phyloP scores from a whole-genome alignment of 2,329 filamentous ascomycete species.

The Tolypocladium nubicola region DNA sequence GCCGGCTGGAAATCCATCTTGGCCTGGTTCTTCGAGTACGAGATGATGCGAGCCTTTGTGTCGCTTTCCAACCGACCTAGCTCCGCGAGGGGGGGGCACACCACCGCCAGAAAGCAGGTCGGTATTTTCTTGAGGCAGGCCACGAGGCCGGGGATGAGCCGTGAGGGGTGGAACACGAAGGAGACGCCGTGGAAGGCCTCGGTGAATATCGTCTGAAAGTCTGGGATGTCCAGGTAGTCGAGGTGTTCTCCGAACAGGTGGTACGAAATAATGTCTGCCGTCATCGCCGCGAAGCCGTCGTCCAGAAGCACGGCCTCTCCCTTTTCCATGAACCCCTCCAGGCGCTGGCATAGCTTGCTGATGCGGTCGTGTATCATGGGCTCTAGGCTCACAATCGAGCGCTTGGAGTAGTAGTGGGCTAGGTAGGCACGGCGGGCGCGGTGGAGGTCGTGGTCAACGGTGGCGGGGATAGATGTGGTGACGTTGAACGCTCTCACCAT shows the following conservation, averaged over 20 bases:
- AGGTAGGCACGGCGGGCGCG: constrained; percentile 5
- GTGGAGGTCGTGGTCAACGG: constrained; percentile 7
- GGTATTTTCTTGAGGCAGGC: neutral
- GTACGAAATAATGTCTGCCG: constrained; percentile 9
- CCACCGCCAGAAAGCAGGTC: neutral
- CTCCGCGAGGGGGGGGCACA: neutral
- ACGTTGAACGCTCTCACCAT: constrained; percentile 2
- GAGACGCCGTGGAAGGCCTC: constrained; percentile 1
- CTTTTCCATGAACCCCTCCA: neutral
- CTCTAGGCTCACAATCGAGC: constrained; percentile 7
- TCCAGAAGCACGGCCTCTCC: constrained; percentile 5
- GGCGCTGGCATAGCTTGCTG: constrained; percentile 2
- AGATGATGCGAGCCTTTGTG: neutral
- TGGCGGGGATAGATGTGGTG: constrained; percentile 3
- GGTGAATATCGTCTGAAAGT: constrained; percentile 3
- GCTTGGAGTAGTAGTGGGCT: constrained; percentile 14
- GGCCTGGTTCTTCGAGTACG: neutral
- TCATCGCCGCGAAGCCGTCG: constrained; percentile 8
- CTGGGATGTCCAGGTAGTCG: constrained; percentile 5
- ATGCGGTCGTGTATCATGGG: constrained; percentile 8
- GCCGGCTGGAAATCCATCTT: neutral
- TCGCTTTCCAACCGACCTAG: neutral
- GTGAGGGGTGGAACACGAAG: neutral
- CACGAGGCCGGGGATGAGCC: neutral
- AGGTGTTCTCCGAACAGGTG: constrained; percentile 8